These are phyloP conservation scores for Dentipellis fragilis DNA, from an alignment of 768 basidiomycete species.

Conservation along the genomic window DNA sequence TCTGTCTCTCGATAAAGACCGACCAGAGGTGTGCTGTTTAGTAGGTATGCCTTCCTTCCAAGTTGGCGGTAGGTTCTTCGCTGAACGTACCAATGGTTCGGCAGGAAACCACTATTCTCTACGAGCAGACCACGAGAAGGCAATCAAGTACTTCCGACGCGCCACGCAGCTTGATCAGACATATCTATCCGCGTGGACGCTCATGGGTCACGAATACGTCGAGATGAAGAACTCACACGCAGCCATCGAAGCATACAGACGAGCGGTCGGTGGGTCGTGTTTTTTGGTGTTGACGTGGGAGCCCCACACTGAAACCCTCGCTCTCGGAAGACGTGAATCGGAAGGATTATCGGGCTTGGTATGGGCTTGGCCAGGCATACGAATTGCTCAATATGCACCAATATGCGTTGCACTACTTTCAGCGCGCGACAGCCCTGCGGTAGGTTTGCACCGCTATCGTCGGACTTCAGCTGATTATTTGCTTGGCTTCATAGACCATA, in stretches of 20 bases:
- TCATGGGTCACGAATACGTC: slow-evolving; percentile 98
- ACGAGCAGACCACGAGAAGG: slow-evolving; percentile 89
- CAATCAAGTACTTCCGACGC: slow-evolving; percentile 88
- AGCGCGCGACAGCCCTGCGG: slow-evolving; percentile 89
- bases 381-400: slow-evolving; percentile 95
- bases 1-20: slow-evolving; percentile 78
- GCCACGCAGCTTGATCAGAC: slow-evolving; percentile 93
- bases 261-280: slow-evolving; percentile 75
- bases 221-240: slow-evolving; percentile 99
- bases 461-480: background rate
- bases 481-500: slow-evolving; percentile 55
- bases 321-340: slow-evolving; percentile 73
- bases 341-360: slow-evolving; percentile 98
- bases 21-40: slow-evolving; percentile 93
- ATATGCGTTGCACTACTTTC: slow-evolving; percentile 94
- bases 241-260: slow-evolving; percentile 93
- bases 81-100: background rate
- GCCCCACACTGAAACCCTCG: slow-evolving; percentile 1
- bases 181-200: slow-evolving; percentile 94
- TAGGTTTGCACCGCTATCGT: slow-evolving; percentile 21
- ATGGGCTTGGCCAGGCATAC: slow-evolving; percentile 96
- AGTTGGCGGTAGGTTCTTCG: background rate
- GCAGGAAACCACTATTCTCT: slow-evolving; percentile 96
- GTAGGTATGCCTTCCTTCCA: slow-evolving; percentile 52
- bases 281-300: background rate